Conservation (phyloP, 2,329 filamentous ascomycete genomes). For the Exophiala xenobiotica region DNA sequence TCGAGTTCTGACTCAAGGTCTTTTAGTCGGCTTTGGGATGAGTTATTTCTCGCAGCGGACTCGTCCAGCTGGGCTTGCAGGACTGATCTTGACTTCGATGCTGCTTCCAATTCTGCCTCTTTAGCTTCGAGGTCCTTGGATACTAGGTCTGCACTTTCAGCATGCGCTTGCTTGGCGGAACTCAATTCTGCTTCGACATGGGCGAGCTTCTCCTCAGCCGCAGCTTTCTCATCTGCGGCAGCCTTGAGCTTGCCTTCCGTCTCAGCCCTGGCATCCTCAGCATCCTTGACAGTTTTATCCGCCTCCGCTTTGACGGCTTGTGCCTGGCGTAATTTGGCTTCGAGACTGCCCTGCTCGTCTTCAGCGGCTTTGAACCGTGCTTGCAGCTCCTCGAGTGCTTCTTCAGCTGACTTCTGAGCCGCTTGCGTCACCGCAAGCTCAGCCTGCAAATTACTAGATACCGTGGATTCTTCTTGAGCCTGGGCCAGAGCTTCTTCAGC, state of each 20-base stretch:
- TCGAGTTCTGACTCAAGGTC: neutral
- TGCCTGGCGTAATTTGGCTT: constrained; percentile 3
- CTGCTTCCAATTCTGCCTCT: constrained; percentile 12
- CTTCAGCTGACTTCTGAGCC: constrained; percentile 7
- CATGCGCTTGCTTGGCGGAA: constrained; percentile 2
- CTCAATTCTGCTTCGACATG: constrained; percentile 5
- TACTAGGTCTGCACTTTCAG: constrained; percentile 1
- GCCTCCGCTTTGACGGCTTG: constrained; percentile 4
- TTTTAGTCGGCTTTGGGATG: neutral
- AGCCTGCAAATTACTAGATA: neutral
- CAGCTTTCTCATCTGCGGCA: constrained; percentile 11
- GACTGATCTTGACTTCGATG: constrained; percentile 9
- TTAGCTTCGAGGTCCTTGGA: constrained; percentile 12
- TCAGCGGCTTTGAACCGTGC: constrained; percentile 3
- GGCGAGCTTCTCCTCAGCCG: constrained; percentile 8
- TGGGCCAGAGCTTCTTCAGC: constrained; percentile 5
- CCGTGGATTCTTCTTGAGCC: neutral
- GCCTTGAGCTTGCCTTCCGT: constrained; percentile 10
- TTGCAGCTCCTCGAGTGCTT: constrained; percentile 11
- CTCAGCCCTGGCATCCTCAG: constrained; percentile 7
- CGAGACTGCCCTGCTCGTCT: constrained; percentile 7
- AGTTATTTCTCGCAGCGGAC: neutral
- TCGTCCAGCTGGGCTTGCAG: constrained; percentile 4
- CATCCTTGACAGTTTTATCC: constrained; percentile 7
- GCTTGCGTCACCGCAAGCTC: constrained; percentile 1